Base-by-base conservation (phyloP, 1,284 basidiomycete species). In the Vanrija humicola region DNA sequence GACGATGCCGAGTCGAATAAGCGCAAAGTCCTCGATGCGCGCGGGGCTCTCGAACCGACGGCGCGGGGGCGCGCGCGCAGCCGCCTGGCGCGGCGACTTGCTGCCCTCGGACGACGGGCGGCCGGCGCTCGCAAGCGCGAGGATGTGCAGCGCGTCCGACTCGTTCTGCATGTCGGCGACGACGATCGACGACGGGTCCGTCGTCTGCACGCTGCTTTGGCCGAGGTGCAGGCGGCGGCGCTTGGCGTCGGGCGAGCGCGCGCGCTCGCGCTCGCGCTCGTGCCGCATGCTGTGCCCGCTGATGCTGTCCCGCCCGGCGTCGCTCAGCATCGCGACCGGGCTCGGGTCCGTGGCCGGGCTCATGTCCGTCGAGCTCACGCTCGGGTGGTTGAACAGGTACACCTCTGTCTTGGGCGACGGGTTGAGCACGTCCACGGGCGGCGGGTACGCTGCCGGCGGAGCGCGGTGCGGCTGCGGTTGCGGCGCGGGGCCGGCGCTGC, bases 81-180 rank as follows among this genome's bases (percentile, higher is more conserved):
- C 19, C 23, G 26, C 5, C 43, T 44, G 16, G 16, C 18, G 38
- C 26, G 25, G 42, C 40, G 23, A 34, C 48, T 52, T 19, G 44
- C 48, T 45, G 16, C 46, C 43, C 14, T 44, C 45, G 12, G 39
- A 58, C 19, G 47, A 43, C 21, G 55, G 58, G 19, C 48, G 48
- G 12, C 54, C 59, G 15, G 57, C 69, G 23, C 68, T 70, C 0
- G 76, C 76, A 34, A 76, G 58, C 8, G 76, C 76, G 10, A 77
- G 65, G 18, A 77, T 75, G 16, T 73, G 67, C 42, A 77, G 56
- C 21, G 76, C 76, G 48, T 77, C 76, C 21, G 64, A 66, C 55
- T 77, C 76, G 44, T 77, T 77, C 55, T 75, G 72, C 70, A 77
- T 73, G 50, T 72, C 75, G 1, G 74, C 75, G 10, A 74, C 69